Evolutionary conservation across 2,329 filamentous ascomycete genomes (phyloP).

Genomic region (Penicillium sp.): DNA sequence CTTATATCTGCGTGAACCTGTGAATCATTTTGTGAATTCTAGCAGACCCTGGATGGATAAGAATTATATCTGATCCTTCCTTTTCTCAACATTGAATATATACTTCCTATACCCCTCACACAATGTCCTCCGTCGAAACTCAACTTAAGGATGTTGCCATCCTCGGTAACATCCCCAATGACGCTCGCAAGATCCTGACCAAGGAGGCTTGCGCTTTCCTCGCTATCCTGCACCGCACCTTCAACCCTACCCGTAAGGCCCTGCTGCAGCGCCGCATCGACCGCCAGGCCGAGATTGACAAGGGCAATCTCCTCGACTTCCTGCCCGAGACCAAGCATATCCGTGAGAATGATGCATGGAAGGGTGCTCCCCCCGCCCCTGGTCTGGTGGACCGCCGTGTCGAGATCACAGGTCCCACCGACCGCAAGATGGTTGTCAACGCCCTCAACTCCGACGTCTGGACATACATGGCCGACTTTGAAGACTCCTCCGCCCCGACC

Average conservation of each 20-base stretch:
- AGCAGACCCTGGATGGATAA: neutral
- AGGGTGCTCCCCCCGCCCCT: conserved; percentile 84
- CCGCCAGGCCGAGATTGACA: conserved; percentile 91
- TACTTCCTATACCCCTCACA: conserved; percentile 20
- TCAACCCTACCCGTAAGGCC: conserved; percentile 84
- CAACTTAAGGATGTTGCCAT: conserved; percentile 88
- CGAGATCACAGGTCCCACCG: conserved; percentile 95
- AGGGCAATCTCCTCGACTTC: conserved; percentile 86
- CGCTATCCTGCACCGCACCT: conserved; percentile 89
- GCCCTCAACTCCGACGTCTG: conserved; percentile 93
- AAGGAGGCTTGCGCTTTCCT: conserved; percentile 90
- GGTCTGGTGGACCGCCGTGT: conserved; percentile 90
- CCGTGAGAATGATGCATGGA: conserved; percentile 92
- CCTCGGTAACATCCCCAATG: conserved; percentile 73
- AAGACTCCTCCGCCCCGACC: conserved; percentile 92
- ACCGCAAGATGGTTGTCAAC: conserved; percentile 99
- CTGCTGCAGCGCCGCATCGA: conserved; percentile 82
- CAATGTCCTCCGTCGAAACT: conserved; percentile 69
- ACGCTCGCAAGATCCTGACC: conserved; percentile 86
- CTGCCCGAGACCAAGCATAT: conserved; percentile 94
- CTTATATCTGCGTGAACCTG: neutral
- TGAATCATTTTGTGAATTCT: neutral
- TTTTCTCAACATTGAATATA: neutral
- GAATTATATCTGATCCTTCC: neutral
- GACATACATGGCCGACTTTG: conserved; percentile 99